phyloP scores from a whole-genome alignment of 2,329 filamentous ascomycete species.

The Aspergillus caelatus region DNA sequence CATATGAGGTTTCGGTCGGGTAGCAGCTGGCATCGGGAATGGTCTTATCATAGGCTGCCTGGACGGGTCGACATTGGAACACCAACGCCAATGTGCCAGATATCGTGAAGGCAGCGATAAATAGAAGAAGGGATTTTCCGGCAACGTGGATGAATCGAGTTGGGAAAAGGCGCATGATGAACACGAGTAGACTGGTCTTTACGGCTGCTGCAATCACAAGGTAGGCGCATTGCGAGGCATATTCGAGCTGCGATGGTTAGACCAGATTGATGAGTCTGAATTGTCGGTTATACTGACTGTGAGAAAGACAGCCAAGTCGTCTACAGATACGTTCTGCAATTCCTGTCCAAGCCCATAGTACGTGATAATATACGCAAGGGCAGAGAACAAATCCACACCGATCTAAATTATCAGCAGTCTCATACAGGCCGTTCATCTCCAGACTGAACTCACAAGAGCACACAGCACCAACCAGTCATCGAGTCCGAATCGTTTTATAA shows the following conservation, averaged over 20 bases:
- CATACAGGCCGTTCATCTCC: not conserved
- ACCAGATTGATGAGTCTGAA: not conserved
- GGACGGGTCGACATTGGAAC: slow-evolving; percentile 18
- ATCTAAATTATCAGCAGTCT: slow-evolving; percentile 4
- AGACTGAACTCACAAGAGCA: slow-evolving; percentile 12
- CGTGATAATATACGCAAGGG: slow-evolving; percentile 16
- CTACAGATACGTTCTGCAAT: slow-evolving; percentile 9
- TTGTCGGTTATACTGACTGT: not conserved
- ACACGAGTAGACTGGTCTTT: slow-evolving; percentile 17
- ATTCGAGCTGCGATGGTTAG: slow-evolving; percentile 10
- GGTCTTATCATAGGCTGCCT: slow-evolving; percentile 17
- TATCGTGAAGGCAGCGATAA: slow-evolving; percentile 15
- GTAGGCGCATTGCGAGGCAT: slow-evolving; percentile 18
- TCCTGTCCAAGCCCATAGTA: slow-evolving; percentile 19
- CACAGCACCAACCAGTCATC: slow-evolving; percentile 22
- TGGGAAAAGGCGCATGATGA: slow-evolving; percentile 24
- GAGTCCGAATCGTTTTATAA: slow-evolving; percentile 16
- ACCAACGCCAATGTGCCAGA: slow-evolving; percentile 16
- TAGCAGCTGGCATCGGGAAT: slow-evolving; percentile 13
- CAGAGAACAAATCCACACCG: slow-evolving; percentile 17
- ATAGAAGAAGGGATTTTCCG: slow-evolving; percentile 15
- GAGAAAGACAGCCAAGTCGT: slow-evolving; percentile 6
- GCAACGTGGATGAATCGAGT: slow-evolving; percentile 8
- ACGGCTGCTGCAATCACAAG: slow-evolving; percentile 15
- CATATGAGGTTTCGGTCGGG: slow-evolving; percentile 9